Base-by-base conservation (phyloP, 805 yeast species). In the Kuraishia piskuri region DNA sequence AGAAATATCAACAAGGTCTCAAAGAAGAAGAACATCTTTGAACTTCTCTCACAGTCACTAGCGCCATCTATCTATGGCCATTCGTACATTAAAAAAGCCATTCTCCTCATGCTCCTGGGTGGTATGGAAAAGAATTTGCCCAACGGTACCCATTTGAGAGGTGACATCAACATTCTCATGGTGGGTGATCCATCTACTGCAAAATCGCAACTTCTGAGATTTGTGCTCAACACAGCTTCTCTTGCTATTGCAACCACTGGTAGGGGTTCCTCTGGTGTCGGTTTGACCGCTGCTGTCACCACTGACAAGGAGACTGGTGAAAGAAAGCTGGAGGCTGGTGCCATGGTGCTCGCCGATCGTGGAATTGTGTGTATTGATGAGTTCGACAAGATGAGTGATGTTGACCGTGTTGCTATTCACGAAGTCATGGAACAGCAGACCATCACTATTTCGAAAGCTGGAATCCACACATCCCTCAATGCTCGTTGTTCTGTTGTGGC, bases 341-440 rank as follows among this genome's bases (percentile, higher is more conserved):
- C 99, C 2, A 92, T 94, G 97, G 99, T 94, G 44, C 75, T 94
- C 57, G 99, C 98, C 12, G 99, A 94, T 70, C 77, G 97, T 59
- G 99, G 99, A 58, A 79, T 94, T 54, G 97, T 94, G 46, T 94
- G 99, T 79, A 95, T 94, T 63, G 99, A 94, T 76, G 99, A 94
- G 75, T 94, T 94, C 65, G 99, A 92, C 73, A 94, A 94, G 71
- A 94, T 94, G 99, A 85, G 88, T 57, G 99, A 94, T 68, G 82
- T 84, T 24, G 99, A 94, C 73, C 80, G 99, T 66, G 98, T 94
- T 52, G 98, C 98, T 1, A 94, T 94, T 64, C 99, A 94, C 71
- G 99, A 94, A 78, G 99, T 94, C 50, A 94, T 94, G 99, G 99
- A 94, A 74, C 99, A 94, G 72, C 99, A 94, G 69, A 94, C 99